A percentile compares a stretch with the other conserved stretches of the same genome.
phyloP scores from a whole-genome alignment of 176 grass and related monocot genomes.

The sorghum (Sorghum bicolor) region DNA sequence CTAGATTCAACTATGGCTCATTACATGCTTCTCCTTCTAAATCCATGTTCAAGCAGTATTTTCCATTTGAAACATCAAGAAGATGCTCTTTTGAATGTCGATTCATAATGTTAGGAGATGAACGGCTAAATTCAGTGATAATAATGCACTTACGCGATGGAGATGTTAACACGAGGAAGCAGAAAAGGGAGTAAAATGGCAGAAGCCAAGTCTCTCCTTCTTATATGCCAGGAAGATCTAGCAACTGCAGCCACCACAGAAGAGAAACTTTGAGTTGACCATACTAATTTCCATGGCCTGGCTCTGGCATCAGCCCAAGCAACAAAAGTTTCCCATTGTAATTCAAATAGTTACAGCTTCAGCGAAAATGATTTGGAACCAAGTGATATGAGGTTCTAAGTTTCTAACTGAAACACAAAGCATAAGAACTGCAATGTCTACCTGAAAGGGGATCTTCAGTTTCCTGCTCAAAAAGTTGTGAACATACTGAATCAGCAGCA shows the following conservation, averaged over 20 bases:
- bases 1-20: neutral
- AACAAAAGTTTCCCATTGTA: neutral
- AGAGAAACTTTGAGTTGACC: slow-evolving; percentile 1
- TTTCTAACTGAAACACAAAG: neutral
- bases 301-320: neutral
- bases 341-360: neutral
- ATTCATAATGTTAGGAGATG: neutral
- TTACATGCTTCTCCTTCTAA: neutral
- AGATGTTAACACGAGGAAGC: slow-evolving; percentile 48
- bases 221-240: slow-evolving; percentile 34
- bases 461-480: slow-evolving; percentile 27
- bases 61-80: neutral
- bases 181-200: slow-evolving; percentile 51
- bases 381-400: neutral
- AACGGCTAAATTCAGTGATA: neutral
- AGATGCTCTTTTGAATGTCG: neutral
- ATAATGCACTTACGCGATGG: slow-evolving; percentile 60
- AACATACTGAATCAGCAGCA: slow-evolving; percentile 24
- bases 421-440: neutral
- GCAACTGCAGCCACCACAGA: slow-evolving; percentile 13
- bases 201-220: slow-evolving; percentile 65
- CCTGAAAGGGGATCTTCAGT: slow-evolving; percentile 18
- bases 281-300: neutral
- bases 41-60: neutral
- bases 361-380: neutral